A percentile compares a stretch with the other conserved stretches of the same genome.
phyloP scores from a whole-genome alignment of 1,139 yeast genomes.

The Suhomyces panamericanus region DNA sequence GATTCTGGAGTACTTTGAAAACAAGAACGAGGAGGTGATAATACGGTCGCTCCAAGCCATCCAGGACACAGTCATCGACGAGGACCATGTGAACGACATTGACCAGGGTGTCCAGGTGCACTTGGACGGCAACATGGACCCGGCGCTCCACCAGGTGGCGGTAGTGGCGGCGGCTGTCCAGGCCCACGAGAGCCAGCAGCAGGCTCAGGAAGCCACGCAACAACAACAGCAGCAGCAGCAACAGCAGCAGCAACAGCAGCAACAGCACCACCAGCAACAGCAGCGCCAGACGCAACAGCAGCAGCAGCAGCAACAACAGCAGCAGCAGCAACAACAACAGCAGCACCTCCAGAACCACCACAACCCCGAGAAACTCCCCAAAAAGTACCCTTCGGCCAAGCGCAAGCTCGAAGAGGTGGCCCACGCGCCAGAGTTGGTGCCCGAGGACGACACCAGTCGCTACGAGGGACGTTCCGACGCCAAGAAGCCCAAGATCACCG shows the following conservation, averaged over 20 bases:
- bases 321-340: slow-evolving; percentile 2
- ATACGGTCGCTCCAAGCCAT: slow-evolving; percentile 29
- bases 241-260: slow-evolving; percentile 6
- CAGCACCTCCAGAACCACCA: slow-evolving; percentile 5
- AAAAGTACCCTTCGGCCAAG: slow-evolving; percentile 14
- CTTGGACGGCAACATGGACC: slow-evolving; percentile 40
- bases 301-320: slow-evolving; percentile 9
- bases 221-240: background rate
- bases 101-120: slow-evolving; percentile 23
- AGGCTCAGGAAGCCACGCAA: slow-evolving; percentile 10
- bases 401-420: slow-evolving; percentile 15
- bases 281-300: slow-evolving; percentile 8
- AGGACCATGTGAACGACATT: slow-evolving; percentile 15
- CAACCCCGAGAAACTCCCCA: slow-evolving; percentile 9
- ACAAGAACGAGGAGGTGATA: slow-evolving; percentile 34
- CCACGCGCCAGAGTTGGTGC: slow-evolving; percentile 4
- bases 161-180: slow-evolving; percentile 39
- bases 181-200: slow-evolving; percentile 20
- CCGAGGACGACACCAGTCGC: slow-evolving; percentile 9
- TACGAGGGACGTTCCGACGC: slow-evolving; percentile 14
- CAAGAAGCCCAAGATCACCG: slow-evolving; percentile 38
- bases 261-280: background rate
- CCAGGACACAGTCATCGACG: slow-evolving; percentile 26
- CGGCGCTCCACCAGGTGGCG: slow-evolving; percentile 42
- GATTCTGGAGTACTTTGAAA: slow-evolving; percentile 35